phyloP scores from a whole-genome alignment of 106 monocot genomes.

The Phalaenopsis equestris region DNA sequence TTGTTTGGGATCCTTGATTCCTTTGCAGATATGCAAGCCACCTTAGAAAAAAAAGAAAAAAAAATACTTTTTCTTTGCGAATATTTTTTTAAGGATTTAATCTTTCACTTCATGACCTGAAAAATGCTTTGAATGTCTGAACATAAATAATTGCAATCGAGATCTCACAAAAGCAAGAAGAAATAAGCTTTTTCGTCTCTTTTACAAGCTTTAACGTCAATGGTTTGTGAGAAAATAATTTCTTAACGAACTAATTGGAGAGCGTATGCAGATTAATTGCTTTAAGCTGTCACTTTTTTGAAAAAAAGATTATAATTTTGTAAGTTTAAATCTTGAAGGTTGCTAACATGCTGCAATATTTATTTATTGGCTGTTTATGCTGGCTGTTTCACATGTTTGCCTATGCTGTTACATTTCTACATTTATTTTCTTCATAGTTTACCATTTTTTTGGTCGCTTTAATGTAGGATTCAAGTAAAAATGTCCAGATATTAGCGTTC shows the following conservation, averaged over 20 bases:
- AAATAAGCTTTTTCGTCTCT: background rate
- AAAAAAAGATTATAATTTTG: background rate
- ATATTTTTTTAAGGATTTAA: background rate
- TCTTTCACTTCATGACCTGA: background rate
- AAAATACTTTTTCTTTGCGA: background rate
- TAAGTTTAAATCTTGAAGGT: background rate
- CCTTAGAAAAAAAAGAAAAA: too few species aligned
- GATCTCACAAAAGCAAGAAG: background rate
- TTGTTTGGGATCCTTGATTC: background rate
- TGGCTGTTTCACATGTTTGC: background rate
- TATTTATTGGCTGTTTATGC: background rate
- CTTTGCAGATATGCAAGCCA: too few species aligned
- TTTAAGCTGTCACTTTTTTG: background rate
- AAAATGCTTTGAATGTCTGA: background rate
- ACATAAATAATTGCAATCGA: background rate
- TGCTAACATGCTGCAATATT: background rate
- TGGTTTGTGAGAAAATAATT: background rate
- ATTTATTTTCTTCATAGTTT: background rate
- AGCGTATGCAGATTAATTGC: background rate
- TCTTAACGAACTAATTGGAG: background rate
- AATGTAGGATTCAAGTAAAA: slow-evolving; percentile 93
- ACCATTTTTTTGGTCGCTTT: background rate
- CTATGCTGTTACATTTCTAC: background rate
- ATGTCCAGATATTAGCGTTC: slow-evolving; percentile 85
- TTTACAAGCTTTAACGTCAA: background rate